A percentile compares a stretch with the other conserved stretches of the same genome.
Evolutionary conservation across 2,329 filamentous ascomycete species (phyloP).

Genomic region (Rhynchosporium secalis): DNA sequence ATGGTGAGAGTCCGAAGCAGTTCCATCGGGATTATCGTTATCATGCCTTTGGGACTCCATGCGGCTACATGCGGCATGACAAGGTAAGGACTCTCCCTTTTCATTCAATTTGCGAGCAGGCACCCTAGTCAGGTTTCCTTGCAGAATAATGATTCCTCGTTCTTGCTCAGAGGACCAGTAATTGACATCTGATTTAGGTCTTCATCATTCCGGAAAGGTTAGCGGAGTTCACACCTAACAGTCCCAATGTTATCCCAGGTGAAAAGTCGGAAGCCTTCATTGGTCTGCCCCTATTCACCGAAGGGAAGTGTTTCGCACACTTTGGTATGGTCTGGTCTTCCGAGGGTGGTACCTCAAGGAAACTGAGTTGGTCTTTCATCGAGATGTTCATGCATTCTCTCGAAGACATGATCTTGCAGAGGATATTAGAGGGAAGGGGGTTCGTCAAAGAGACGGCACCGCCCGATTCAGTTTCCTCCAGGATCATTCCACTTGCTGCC

Average conservation of each 20-base stretch:
- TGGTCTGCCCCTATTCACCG: conserved; percentile 63
- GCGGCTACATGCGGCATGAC: conserved; percentile 69
- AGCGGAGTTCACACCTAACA: conserved; percentile 57
- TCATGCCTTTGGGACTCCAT: conserved; percentile 61
- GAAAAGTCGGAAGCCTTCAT: conserved; percentile 66
- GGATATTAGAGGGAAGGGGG: conserved; percentile 55
- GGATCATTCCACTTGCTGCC: conserved; percentile 54
- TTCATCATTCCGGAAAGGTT: conserved; percentile 66
- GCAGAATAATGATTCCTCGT: too few species aligned
- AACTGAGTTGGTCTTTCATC: conserved; percentile 64
- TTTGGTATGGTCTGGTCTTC: conserved; percentile 72
- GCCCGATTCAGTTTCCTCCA: conserved; percentile 37
- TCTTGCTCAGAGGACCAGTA: too few species aligned
- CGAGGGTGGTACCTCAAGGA: conserved; percentile 56
- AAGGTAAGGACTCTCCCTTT: conserved; percentile 43
- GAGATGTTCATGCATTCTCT: conserved; percentile 68
- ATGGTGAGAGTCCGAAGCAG: conserved; percentile 53
- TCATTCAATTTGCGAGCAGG: too few species aligned
- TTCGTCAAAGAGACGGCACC: conserved; percentile 42
- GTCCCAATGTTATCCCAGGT: conserved; percentile 56
- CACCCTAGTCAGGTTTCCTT: not conserved
- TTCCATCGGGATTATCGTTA: conserved; percentile 63
- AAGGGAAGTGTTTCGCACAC: conserved; percentile 66
- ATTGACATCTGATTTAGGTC: conserved; percentile 41
- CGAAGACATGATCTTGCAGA: conserved; percentile 64